Base-by-base conservation (phyloP, 208 protist genomes). In the Leishmania turanica region DNA sequence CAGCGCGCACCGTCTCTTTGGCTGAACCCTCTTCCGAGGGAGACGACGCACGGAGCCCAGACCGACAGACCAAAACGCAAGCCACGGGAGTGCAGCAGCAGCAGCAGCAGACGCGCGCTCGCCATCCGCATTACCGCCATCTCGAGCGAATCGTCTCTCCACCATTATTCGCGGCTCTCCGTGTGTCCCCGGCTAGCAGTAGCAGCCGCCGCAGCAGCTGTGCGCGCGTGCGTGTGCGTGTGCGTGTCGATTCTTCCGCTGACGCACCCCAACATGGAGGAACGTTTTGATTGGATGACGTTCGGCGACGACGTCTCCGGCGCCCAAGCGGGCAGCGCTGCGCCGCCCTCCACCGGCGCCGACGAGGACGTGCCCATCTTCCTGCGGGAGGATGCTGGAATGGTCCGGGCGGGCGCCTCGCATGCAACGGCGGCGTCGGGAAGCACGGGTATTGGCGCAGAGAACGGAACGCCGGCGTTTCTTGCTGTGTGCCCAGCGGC, bases 231-330 rank as follows among this genome's bases (percentile, higher is more conserved):
- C 0, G 45, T 56, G 27, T 72, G 73, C 72, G 75, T 1, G 34
- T 75, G 17, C 31, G 42, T 15, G 40, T 27, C 56, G n/a, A 24
- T 54, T 40, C 34, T 47, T 82, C 54, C 69, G 49, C 7, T 68
- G 15, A 42, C 31, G 6, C 60, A 2, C n/a, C 7, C 45, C 74
- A 24, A 9, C 42, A 86, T 82, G 83, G 19, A 60, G 64, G 73
- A 77, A 19, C 70, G 79, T 5, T 86, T 88, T 31, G 88, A 87
- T 2, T 87, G 83, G 81, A 86, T 91, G 81, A 76, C 81, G 24
- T 82, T 89, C 37, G 85, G 85, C 21, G 83, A 85, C 37, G 82
- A 78, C 40, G 68, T 21, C 51, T 2, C 13, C 40, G 40, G 47
- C 70, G 24, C 70, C 24, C 70, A 8, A 8, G 40, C 9, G 47